Conservation (phyloP, 2,329 filamentous ascomycete species). For the Stachybotrys chlorohalonatus region DNA sequence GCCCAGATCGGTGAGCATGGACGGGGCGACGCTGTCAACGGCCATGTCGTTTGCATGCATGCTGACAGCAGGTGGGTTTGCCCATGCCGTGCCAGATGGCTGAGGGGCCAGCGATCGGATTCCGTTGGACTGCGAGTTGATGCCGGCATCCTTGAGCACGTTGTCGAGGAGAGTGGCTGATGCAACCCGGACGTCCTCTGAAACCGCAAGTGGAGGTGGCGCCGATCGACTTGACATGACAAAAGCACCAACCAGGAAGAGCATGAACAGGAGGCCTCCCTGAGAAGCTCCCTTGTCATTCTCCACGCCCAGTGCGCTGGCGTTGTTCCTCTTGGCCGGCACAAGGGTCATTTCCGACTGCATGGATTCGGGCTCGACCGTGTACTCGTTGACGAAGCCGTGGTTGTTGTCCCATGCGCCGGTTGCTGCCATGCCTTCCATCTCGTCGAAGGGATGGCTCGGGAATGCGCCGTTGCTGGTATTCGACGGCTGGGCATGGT, state of each 20-base stretch:
- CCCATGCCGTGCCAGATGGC: constrained; percentile 42
- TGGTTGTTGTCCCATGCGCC: constrained; percentile 69
- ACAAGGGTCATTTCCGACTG: constrained; percentile 51
- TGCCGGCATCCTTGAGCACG: constrained; percentile 72
- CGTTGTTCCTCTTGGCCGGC: constrained; percentile 40
- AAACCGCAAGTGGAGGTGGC: constrained; percentile 65
- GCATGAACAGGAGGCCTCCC: constrained; percentile 82
- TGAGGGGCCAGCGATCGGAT: constrained; percentile 40
- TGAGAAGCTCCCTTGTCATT: constrained; percentile 61
- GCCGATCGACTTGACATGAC: constrained; percentile 78
- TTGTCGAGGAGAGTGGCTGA: constrained; percentile 71
- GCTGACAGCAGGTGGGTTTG: constrained; percentile 22
- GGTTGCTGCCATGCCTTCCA: constrained; percentile 77
- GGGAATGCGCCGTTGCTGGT: constrained; percentile 53
- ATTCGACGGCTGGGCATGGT: constrained; percentile 27
- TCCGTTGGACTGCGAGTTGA: constrained; percentile 34
- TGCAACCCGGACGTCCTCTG: constrained; percentile 71
- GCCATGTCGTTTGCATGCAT: constrained; percentile 34
- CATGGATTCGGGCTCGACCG: constrained; percentile 49
- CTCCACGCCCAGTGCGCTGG: constrained; percentile 29
- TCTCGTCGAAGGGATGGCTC: constrained; percentile 61
- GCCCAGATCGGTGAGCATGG: constrained; percentile 57
- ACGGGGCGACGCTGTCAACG: constrained; percentile 36
- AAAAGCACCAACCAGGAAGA: constrained; percentile 92
- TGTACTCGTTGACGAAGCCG: constrained; percentile 61